These are phyloP conservation scores for Stromatinia cepivora DNA, from an alignment of 2,329 filamentous ascomycete genomes.

Conservation along the genomic window DNA sequence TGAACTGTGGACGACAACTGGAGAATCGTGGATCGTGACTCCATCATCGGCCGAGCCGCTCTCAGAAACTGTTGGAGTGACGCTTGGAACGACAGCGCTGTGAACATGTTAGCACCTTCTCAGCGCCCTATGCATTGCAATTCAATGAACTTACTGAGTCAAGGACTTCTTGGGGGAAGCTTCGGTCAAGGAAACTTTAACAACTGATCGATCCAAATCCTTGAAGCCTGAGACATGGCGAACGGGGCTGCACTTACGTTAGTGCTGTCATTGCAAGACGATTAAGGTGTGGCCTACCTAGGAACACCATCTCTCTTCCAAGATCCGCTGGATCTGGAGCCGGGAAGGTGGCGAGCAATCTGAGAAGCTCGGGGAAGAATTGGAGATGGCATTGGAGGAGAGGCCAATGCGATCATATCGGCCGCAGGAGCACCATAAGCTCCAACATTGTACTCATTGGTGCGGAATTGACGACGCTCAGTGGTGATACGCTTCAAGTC, in stretches of 20 bases:
- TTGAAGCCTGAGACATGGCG: constrained; percentile 37
- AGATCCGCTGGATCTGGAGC: constrained; percentile 35
- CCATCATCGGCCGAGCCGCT: constrained; percentile 40
- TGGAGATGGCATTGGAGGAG: constrained; percentile 46
- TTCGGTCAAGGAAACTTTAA: constrained; percentile 37
- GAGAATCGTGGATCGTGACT: constrained; percentile 39
- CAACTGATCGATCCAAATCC: constrained; percentile 37
- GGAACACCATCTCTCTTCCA: constrained; percentile 40
- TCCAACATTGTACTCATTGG: constrained; percentile 87
- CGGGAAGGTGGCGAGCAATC: constrained; percentile 39
- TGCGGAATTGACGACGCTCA: constrained; percentile 91
- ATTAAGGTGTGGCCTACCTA: constrained; percentile 26
- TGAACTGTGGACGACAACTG: constrained; percentile 35
- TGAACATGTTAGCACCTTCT: background rate
- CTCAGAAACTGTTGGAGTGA: constrained; percentile 40
- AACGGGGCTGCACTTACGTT: constrained; percentile 27
- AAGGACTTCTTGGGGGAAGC: constrained; percentile 34
- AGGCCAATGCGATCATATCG: constrained; percentile 48
- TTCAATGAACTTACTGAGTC: constrained; percentile 34
- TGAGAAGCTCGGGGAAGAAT: constrained; percentile 38
- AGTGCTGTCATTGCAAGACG: background rate
- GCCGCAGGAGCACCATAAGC: constrained; percentile 57
- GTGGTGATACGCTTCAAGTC: constrained; percentile 94
- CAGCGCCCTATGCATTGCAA: background rate
- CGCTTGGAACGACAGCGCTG: constrained; percentile 24